Percentiles rank a stretch among this genome's conserved stretches.
These are phyloP conservation scores for Lactarius quietus DNA, from an alignment of 768 basidiomycete genomes.

Conservation along the genomic window DNA sequence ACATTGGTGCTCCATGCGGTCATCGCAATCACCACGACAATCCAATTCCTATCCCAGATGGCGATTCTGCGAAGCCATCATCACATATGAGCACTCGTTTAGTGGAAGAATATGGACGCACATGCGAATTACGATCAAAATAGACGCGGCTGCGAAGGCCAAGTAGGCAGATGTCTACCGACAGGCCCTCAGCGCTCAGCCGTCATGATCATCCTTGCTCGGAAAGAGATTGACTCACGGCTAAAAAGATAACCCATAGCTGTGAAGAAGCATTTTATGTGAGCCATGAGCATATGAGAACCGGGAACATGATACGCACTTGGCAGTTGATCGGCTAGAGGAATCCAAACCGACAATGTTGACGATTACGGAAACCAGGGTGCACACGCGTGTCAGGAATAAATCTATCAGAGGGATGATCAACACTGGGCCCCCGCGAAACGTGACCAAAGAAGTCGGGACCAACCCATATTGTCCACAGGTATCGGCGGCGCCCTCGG, in stretches of 20 bases:
- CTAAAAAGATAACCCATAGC: background rate
- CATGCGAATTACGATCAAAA: conserved; percentile 15
- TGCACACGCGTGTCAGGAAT: conserved; percentile 8
- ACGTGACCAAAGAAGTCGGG: background rate
- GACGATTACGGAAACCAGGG: background rate
- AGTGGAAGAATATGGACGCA: background rate
- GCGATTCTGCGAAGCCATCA: conserved; percentile 1
- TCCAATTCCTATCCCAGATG: conserved; percentile 4
- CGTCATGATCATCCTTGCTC: too few species aligned
- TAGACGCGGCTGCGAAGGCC: background rate
- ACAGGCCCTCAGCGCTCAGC: too few species aligned
- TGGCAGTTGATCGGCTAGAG: conserved; percentile 11
- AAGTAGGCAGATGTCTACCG: background rate
- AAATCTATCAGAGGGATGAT: conserved; percentile 2
- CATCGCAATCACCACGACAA: background rate
- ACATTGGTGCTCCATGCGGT: conserved; percentile 2
- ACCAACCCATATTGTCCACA: conserved; percentile 16
- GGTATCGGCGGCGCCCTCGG: conserved; percentile 1
- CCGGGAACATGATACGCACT: background rate
- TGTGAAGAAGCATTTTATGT: background rate
- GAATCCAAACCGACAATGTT: conserved; percentile 1
- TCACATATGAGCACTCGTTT: background rate
- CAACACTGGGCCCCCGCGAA: background rate
- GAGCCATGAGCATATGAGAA: background rate
- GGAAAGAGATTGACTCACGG: background rate